Evolutionary conservation across 108 stramenopile species (phyloP), one percentile per base, ranked within the genome.

Genomic region (Nannochloropsis gaditana): DNA sequence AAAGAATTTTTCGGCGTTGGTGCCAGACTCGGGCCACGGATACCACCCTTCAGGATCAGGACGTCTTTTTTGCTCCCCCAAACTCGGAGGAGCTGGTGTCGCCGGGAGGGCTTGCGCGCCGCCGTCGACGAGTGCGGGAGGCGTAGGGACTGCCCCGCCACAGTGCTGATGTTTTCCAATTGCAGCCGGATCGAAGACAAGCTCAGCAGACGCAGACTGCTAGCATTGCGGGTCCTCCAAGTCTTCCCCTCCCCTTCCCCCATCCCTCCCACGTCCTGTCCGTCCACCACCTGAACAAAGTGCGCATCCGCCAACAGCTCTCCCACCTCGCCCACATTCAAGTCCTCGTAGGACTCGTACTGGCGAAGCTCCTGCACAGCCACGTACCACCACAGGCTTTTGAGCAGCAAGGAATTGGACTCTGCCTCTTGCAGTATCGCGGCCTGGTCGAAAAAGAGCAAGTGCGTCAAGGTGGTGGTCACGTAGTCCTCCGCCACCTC

Each of bases 141-240:
- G 15, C 59, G 59, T 15, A 73, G 59, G 3, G 59, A 73, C n/a
- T 73, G 59, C 59, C 59, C 59, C 8, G 59, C 59, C 15, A n/a
- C 59, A 15, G n/a, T n/a, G 6, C 59, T 73, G 19, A 73, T 73
- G 3, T n/a, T n/a, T 73, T 73, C 59, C n/a, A 73, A 73, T 6
- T 73, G 59, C 15, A n/a, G 59, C 59, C 59, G 15, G n/a, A 73
- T 73, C 59, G 59, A n/a, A 15, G 59, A 15, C 59, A 73, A 73
- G 59, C 59, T 73, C 59, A 73, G 59, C 59, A 73, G n/a, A 15
- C 59, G 59, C 59, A 73, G n/a, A n/a, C 59, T 73, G 19, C 59
- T n/a, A 15, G 19, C 59, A 73, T n/a, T 73, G 19, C n/a, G 15
- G 19, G 59, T 2, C n/a, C n/a, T 73, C 15, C n/a, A n/a, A 15